Evolutionary conservation across 2,329 filamentous ascomycete species (phyloP).

Genomic region (Pseudonectria buxi): DNA sequence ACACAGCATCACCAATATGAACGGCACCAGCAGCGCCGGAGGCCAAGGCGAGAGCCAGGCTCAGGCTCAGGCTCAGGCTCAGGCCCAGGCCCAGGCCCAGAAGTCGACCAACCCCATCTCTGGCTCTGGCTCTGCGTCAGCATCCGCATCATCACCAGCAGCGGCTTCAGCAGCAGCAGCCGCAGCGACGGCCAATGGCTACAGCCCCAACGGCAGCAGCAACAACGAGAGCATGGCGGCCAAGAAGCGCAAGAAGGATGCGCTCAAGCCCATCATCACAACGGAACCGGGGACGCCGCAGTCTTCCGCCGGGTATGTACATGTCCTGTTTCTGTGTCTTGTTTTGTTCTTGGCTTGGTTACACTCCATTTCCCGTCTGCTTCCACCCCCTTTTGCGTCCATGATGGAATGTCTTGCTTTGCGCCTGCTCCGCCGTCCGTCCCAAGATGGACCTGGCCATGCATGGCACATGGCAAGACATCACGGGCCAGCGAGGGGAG

Average conservation of each 20-base stretch:
- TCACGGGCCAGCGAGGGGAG: not conserved
- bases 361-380: not conserved
- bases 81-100: not conserved
- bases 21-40: constrained; percentile 7
- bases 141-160: no score
- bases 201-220: constrained; percentile 18
- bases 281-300: constrained; percentile 45
- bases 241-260: constrained; percentile 72
- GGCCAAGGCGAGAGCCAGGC: no score
- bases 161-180: constrained; percentile 18
- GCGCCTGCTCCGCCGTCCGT: not conserved
- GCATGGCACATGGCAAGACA: constrained; percentile 4
- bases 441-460: not conserved
- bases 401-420: no score
- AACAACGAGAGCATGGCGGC: constrained; percentile 22
- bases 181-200: constrained; percentile 19
- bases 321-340: constrained; percentile 2
- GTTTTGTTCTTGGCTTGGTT: constrained; percentile 1
- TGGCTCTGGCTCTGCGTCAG: not conserved
- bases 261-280: constrained; percentile 69
- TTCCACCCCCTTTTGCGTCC: not conserved
- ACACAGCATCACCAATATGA: constrained; percentile 13
- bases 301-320: constrained; percentile 30
- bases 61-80: not conserved
- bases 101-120: not conserved